Conservation (phyloP, 805 yeast genomes). For the Monosporozyma unispora region DNA sequence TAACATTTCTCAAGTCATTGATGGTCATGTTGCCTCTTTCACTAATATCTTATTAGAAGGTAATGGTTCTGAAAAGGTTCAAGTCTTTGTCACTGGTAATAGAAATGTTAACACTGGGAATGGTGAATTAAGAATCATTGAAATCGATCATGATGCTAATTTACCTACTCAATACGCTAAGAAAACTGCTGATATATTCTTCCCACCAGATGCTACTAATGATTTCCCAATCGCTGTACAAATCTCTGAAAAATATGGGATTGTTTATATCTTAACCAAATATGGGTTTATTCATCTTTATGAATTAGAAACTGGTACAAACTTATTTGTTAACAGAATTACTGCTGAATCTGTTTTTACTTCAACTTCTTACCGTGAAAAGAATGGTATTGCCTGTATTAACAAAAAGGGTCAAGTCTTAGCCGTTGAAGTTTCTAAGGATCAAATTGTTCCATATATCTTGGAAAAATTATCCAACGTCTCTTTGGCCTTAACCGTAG, state of each 20-base stretch:
- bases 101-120: slow-evolving; percentile 68
- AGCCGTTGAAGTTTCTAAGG: slow-evolving; percentile 80
- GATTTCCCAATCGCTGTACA: slow-evolving; percentile 95
- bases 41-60: slow-evolving; percentile 68
- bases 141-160: slow-evolving; percentile 85
- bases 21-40: slow-evolving; percentile 93
- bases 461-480: slow-evolving; percentile 80
- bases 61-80: slow-evolving; percentile 58
- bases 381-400: slow-evolving; percentile 83
- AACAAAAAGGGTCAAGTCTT: slow-evolving; percentile 93
- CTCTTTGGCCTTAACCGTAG: slow-evolving; percentile 74
- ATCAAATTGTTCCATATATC: slow-evolving; percentile 81
- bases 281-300: slow-evolving; percentile 93
- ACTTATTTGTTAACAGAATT: slow-evolving; percentile 90
- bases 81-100: slow-evolving; percentile 88
- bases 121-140: slow-evolving; percentile 83
- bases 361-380: slow-evolving; percentile 61
- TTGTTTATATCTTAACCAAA: slow-evolving; percentile 83
- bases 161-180: slow-evolving; percentile 72
- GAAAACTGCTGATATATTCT: slow-evolving; percentile 85
- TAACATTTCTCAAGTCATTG: slow-evolving; percentile 91
- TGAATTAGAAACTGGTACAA: slow-evolving; percentile 86
- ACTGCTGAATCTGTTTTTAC: slow-evolving; percentile 94
- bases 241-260: slow-evolving; percentile 76
- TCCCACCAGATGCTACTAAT: slow-evolving; percentile 92